Conservation (phyloP, 2,329 filamentous ascomycete species). For the Domatiomyces globalis region DNA sequence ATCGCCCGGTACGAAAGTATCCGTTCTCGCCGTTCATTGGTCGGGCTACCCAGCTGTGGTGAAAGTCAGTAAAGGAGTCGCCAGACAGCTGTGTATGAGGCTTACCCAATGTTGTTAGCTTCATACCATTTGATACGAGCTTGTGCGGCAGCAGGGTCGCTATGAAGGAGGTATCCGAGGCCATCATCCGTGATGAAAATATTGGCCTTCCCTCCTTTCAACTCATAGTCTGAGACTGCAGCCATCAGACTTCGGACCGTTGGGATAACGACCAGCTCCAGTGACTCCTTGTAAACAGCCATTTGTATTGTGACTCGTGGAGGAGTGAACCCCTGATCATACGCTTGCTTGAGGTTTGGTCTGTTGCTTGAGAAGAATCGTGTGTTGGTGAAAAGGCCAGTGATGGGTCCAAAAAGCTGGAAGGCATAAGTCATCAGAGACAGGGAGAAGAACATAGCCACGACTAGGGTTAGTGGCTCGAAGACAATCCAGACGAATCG, state of each 20-base stretch:
- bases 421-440: constrained; percentile 24
- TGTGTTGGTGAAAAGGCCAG: constrained; percentile 31
- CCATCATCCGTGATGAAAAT: constrained; percentile 28
- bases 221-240: constrained; percentile 45
- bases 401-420: constrained; percentile 39
- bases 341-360: constrained; percentile 65
- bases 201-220: constrained; percentile 33
- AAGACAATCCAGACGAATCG: constrained; percentile 43
- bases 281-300: constrained; percentile 75
- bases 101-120: constrained; percentile 33
- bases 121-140: constrained; percentile 35
- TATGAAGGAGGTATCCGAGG: constrained; percentile 25
- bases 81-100: constrained; percentile 3
- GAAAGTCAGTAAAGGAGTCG: constrained; percentile 1
- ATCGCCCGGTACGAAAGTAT: constrained; percentile 7
- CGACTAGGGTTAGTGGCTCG: constrained; percentile 8
- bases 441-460: constrained; percentile 12
- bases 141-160: constrained; percentile 23
- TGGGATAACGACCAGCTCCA: constrained; percentile 49
- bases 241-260: constrained; percentile 42
- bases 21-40: constrained; percentile 30
- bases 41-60: constrained; percentile 28
- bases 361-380: constrained; percentile 56
- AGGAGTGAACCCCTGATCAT: constrained; percentile 15
- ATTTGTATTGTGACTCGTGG: constrained; percentile 59